Percentiles rank a stretch among this genome's conserved stretches.
phyloP scores from a whole-genome alignment of 1,139 yeast species.

The Wickerhamomyces sp. region DNA sequence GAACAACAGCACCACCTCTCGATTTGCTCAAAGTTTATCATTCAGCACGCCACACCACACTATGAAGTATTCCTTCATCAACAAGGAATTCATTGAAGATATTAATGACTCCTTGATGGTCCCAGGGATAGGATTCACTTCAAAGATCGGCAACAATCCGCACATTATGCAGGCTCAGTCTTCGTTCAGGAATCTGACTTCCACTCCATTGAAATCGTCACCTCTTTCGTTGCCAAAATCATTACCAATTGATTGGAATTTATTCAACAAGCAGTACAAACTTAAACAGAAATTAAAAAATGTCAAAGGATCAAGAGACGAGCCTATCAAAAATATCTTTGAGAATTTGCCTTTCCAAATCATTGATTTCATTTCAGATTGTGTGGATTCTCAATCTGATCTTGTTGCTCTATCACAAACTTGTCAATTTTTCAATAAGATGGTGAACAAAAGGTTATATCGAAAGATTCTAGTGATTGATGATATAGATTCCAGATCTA shows the following conservation, averaged over 20 bases:
- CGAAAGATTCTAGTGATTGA: constrained; percentile 22
- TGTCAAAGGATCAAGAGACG: too few relatives aligned
- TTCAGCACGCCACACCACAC: constrained; percentile 2
- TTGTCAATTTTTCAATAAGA: constrained; percentile 21
- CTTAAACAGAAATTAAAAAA: constrained; percentile 16
- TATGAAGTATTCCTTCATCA: constrained; percentile 19
- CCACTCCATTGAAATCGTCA: constrained; percentile 19
- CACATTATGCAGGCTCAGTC: too few relatives aligned
- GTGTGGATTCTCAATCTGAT: constrained; percentile 23
- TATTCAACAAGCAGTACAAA: constrained; percentile 23
- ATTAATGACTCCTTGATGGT: background rate
- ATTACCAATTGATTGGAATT: constrained; percentile 24
- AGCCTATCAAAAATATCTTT: constrained; percentile 15
- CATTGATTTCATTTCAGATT: constrained; percentile 23
- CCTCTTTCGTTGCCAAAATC: constrained; percentile 23
- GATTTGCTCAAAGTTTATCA: too few relatives aligned
- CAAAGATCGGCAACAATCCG: too few relatives aligned
- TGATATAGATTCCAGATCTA: constrained; percentile 16
- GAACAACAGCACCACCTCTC: constrained; percentile 3
- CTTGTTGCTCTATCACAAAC: constrained; percentile 21
- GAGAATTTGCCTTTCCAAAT: constrained; percentile 24
- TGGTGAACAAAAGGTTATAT: constrained; percentile 23
- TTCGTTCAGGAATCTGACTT: constrained; percentile 21
- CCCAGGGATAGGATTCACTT: too few relatives aligned
- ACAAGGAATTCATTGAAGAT: constrained; percentile 19